Evolutionary conservation across 1,284 basidiomycete species (phyloP), one percentile per base, ranked within the genome.

Genomic region (Cryptococcus floricola): DNA sequence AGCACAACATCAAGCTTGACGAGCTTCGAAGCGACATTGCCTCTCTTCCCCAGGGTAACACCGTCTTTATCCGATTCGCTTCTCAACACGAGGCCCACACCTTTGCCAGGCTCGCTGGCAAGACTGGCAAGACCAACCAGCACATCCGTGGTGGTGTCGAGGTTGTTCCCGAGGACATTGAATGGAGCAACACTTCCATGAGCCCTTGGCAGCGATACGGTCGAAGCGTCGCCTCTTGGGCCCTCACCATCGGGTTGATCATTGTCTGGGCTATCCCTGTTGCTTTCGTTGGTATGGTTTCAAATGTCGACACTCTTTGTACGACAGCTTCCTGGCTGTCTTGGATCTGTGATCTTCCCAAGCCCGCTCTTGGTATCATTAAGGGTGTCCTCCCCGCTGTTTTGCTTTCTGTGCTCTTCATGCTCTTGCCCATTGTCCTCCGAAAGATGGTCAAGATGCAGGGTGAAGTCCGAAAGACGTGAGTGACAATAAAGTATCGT

Each of bases 11-110:
- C 42, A 69, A 80, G 61, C 73, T 84, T 50, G 74, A 75, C 18
- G 48, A 63, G 28, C 65, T 78, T 52, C 84, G 92, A 37, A 85
- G 92, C 51, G 75, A 79, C 25, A 68, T 72, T 55, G 71, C 73
- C 53, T 66, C 72, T 47, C 79, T 79, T 60, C 69, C 73, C 50
- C 71, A 59, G 28, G 72, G 68, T 42, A 80, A 71, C 70, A 80
- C 87, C 25, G 89, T 88, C 5, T 98, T 98, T 75, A 81, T 96
- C 53, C 86, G 91, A 28, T 98, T 98, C 81, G 84, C 89, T 71
- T 83, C 84, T 61, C 95, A 83, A 70, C 74, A 79, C 52, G 81
- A 81, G 42, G 80, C 80, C 28, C 80, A 80, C 71, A 71, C 77
- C 45, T 81, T 80, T 56, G 78, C 78, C 13, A 81, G 85, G 27